phyloP scores from a whole-genome alignment of 2,329 filamentous ascomycete species.

The Ophiostoma sp. region DNA sequence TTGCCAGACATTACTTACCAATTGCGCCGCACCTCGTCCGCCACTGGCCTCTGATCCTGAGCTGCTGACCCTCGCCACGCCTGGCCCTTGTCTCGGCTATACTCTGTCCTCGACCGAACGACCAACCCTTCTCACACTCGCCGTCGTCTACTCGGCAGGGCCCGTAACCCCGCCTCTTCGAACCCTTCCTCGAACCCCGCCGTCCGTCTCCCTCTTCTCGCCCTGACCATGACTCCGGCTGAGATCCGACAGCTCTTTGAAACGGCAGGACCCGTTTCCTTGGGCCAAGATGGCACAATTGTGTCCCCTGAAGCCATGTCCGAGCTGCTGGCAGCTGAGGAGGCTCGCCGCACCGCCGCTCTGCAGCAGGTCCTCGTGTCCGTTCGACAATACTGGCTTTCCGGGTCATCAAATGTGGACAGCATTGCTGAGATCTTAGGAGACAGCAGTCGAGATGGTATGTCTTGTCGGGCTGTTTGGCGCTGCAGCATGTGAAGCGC shows the following conservation, averaged over 20 bases:
- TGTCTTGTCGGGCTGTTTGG: constrained; percentile 29
- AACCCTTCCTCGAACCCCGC: background rate
- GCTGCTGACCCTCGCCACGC: background rate
- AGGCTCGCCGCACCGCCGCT: constrained; percentile 24
- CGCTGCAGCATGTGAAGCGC: too few relatives aligned
- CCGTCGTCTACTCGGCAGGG: background rate
- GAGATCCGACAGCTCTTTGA: constrained; percentile 3
- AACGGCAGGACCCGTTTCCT: background rate
- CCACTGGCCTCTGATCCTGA: background rate
- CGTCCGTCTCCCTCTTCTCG: background rate
- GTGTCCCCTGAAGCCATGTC: background rate
- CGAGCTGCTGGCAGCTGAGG: constrained; percentile 21
- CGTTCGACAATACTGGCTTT: constrained; percentile 39
- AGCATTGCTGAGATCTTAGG: constrained; percentile 48
- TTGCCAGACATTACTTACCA: background rate
- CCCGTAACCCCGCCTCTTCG: background rate
- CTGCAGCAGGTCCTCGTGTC: constrained; percentile 38
- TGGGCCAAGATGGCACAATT: background rate
- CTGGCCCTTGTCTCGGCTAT: background rate
- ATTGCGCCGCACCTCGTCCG: background rate
- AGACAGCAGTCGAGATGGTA: constrained; percentile 52
- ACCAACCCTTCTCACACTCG: background rate
- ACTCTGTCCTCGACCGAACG: background rate
- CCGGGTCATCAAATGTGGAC: constrained; percentile 34
- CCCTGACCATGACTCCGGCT: background rate